Evolutionary conservation across 805 yeast species (phyloP), one percentile per base, ranked within the genome.

Genomic region (Starmerella bombi): DNA sequence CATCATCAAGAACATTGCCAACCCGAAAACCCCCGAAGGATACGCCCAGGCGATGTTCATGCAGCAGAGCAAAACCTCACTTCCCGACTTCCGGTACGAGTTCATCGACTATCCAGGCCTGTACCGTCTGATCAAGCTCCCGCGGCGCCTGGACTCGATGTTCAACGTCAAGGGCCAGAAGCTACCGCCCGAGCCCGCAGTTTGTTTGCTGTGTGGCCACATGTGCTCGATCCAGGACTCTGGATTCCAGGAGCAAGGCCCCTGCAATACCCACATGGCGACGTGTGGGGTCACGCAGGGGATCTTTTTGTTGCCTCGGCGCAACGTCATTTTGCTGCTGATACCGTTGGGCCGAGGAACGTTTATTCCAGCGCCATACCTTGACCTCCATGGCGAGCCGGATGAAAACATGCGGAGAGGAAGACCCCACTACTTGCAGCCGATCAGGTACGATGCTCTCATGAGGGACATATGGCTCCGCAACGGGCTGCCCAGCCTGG

Each of bases 301-400:
- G 0, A 69, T 84, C 0, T 84, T 76, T 50, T 60, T 84, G 35
- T 53, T 81, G 2, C 88, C 93, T 1, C 74, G 77, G 49, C 78
- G 76, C 47, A 70, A 81, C 47, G 63, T 77, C 10, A 54, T 52
- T 15, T 38, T 81, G 20, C 60, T 84, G 38, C 55, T 83, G 25
- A 55, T 88, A 35, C 72, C 80, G 43, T 74, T 74, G 37, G 79
- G 77, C 6, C 77, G 80, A 28, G 98, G 98, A 0, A 74, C 94
- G 1, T 88, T 88, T 57, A 68, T 73, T 45, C 75, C 75, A 25
- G 79, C 93, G 3, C 97, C 97, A 0, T 88, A 77, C 55, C 60
- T 82, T 27, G 94, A 86, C 56, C 68, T 69, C 27, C 93, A 84
- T 57, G 96, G 96, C 1, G 96, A 86, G 53, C 59, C 75, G 14